Evolutionary conservation across 78 protist species (phyloP).

Genomic region (Bodo saltans): DNA sequence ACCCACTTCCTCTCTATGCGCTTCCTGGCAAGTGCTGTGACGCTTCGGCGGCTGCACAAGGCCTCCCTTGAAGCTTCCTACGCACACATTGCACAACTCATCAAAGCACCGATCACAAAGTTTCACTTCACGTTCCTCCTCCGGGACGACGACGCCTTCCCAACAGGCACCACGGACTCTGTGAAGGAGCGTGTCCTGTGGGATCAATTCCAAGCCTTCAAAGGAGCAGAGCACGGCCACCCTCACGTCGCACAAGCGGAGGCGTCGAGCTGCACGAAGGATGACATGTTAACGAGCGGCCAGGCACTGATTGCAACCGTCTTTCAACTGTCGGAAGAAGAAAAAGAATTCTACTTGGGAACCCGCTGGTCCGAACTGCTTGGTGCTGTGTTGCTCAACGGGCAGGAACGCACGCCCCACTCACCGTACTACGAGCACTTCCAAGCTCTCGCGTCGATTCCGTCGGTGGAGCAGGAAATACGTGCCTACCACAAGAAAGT

Average conservation of each 20-base stretch:
- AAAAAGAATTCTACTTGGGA: neutral
- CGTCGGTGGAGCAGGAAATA: neutral
- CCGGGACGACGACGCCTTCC: no score
- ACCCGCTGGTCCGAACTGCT: neutral
- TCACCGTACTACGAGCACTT: constrained; percentile 8
- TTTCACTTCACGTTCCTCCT: neutral
- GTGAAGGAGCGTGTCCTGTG: no score
- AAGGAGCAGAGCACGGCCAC: no score
- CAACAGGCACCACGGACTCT: no score
- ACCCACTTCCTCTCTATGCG: neutral
- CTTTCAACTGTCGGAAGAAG: neutral
- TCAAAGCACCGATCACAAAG: neutral
- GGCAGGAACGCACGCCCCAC: constrained; percentile 20
- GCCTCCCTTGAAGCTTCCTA: neutral
- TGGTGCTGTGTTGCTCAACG: constrained; percentile 27
- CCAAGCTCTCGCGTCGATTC: neutral
- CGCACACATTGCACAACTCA: neutral
- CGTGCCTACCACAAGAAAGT: neutral
- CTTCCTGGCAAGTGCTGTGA: neutral
- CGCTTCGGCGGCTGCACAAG: neutral
- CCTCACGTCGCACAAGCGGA: no score
- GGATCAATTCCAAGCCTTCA: no score
- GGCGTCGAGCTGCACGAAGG: constrained; percentile 14
- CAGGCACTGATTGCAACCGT: neutral
- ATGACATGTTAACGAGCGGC: constrained; percentile 3